A percentile compares a stretch with the other conserved stretches of the same genome.
Evolutionary conservation across 257 asterid genomes (phyloP).

Genomic region (Oldenlandia corymbosa): DNA sequence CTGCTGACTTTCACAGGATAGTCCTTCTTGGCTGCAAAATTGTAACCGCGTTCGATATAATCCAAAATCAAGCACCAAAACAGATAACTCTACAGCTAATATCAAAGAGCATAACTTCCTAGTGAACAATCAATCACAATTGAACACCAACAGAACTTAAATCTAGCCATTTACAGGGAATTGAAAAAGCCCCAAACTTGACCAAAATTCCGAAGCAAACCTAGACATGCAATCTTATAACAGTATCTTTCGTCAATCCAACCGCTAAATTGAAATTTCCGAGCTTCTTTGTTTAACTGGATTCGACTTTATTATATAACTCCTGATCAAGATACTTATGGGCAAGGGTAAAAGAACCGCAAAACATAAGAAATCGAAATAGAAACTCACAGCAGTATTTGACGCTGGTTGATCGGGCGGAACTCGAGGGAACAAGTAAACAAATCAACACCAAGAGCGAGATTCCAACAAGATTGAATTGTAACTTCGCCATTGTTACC

Average conservation of each 20-base stretch:
- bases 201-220: not conserved
- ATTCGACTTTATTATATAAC: no score
- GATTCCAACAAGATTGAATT: slow-evolving; percentile 8
- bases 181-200: not conserved
- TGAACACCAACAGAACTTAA: not conserved
- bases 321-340: not conserved
- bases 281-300: not conserved
- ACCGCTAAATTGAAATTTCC: slow-evolving; percentile 4
- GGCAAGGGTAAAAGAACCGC: not conserved
- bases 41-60: slow-evolving; percentile 3
- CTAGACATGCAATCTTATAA: not conserved
- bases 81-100: not conserved
- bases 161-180: not conserved
- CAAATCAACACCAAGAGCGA: slow-evolving; percentile 23
- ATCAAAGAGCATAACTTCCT: not conserved
- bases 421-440: slow-evolving; percentile 28
- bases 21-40: slow-evolving; percentile 50
- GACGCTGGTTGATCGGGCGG: slow-evolving; percentile 27
- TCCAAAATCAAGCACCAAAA: not conserved
- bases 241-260: no score
- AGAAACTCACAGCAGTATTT: slow-evolving; percentile 31
- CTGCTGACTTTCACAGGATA: slow-evolving; percentile 63
- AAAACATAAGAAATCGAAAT: not conserved
- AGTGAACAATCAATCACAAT: no score
- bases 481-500: slow-evolving; percentile 27